Conservation (phyloP, 495 filamentous ascomycete species). For the Immersiella caudata region DNA sequence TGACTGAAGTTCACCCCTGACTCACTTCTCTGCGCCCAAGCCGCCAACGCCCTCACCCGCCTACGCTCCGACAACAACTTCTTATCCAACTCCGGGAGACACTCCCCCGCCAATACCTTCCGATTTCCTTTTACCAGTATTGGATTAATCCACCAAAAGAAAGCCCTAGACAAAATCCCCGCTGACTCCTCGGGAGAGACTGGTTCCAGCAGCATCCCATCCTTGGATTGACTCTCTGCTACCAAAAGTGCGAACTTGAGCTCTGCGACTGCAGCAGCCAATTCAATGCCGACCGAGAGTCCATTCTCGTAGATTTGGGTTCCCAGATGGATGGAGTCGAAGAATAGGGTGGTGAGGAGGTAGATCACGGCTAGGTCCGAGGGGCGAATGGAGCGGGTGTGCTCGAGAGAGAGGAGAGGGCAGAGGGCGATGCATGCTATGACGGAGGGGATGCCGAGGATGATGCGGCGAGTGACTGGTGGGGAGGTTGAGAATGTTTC, state of each 20-base stretch:
- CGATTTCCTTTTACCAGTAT: neutral
- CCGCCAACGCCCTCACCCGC: neutral
- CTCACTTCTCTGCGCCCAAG: neutral
- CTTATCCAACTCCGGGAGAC: neutral
- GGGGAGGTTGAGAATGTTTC: neutral
- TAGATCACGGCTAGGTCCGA: neutral
- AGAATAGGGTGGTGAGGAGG: neutral
- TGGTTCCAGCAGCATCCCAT: neutral
- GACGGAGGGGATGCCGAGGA: neutral
- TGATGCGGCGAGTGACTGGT: neutral
- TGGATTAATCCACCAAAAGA: neutral
- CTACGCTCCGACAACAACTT: neutral
- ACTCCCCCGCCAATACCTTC: neutral
- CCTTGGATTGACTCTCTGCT: neutral
- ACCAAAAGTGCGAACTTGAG: neutral
- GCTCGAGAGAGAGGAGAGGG: neutral
- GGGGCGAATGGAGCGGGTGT: neutral
- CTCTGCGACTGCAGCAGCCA: neutral
- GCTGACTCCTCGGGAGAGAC: neutral
- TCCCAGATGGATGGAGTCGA: neutral
- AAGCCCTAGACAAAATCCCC: neutral
- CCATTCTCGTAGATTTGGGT: neutral
- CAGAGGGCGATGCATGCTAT: neutral
- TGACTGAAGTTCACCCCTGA: neutral
- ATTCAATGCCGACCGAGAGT: neutral